These are phyloP conservation scores for Microthlaspi erraticum DNA, from an alignment of 345 rosid species.

Conservation along the genomic window DNA sequence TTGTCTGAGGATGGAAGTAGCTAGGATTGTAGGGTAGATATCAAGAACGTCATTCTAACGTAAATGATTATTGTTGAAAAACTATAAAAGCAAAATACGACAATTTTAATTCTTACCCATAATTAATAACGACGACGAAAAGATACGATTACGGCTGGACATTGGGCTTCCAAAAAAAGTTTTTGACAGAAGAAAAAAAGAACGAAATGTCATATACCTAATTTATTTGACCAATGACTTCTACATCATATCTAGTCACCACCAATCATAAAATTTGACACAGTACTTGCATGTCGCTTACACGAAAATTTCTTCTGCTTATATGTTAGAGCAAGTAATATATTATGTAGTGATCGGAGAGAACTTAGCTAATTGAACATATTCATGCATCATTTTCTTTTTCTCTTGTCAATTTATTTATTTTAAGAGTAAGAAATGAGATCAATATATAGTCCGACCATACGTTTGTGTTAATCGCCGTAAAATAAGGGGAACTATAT, in stretches of 20 bases:
- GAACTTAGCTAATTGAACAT: neutral
- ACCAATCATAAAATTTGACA: constrained; percentile 32
- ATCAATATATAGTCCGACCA: no score
- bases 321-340: neutral
- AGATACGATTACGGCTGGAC: constrained; percentile 42
- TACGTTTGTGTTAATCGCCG: no score
- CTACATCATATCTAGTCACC: constrained; percentile 26
- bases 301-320: constrained; percentile 18
- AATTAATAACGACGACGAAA: constrained; percentile 36
- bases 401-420: neutral
- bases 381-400: neutral
- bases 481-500: no score
- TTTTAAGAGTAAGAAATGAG: neutral
- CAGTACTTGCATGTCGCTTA: constrained; percentile 30
- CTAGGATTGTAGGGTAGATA: constrained; percentile 43
- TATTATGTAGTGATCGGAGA: neutral
- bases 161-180: constrained; percentile 13
- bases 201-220: constrained; percentile 35
- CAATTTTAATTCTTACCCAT: constrained; percentile 23
- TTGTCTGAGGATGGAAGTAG: constrained; percentile 36
- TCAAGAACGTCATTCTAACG: constrained; percentile 29
- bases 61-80: constrained; percentile 1
- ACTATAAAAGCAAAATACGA: constrained; percentile 15
- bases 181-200: constrained; percentile 2
- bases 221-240: constrained; percentile 43